Evolutionary conservation across 331 rosid species (phyloP).

Genomic region (Acacia concinna): DNA sequence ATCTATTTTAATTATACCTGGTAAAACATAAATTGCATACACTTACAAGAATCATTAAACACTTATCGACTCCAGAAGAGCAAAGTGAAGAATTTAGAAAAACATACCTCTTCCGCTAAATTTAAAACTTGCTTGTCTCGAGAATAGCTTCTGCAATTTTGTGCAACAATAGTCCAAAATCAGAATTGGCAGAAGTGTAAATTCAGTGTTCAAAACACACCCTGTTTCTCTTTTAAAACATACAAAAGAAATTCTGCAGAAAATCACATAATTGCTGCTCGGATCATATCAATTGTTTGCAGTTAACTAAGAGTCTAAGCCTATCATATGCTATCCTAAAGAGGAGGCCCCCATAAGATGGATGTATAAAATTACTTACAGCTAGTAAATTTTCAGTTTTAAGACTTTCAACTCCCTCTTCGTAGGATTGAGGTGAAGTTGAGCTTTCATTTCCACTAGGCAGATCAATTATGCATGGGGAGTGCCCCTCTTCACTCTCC

Average conservation of each 20-base stretch:
- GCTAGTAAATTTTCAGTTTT: constrained; percentile 55
- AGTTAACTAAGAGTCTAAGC: constrained; percentile 1
- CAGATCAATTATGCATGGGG: constrained; percentile 66
- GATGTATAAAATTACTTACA: constrained; percentile 55
- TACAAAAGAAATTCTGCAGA: background rate
- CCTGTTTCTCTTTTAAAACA: background rate
- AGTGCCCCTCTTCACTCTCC: constrained; percentile 46
- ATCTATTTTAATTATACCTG: background rate
- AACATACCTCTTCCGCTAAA: constrained; percentile 51
- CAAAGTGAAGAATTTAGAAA: background rate
- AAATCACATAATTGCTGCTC: background rate
- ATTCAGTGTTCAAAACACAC: background rate
- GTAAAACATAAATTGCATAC: constrained; percentile 13
- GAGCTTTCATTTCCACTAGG: constrained; percentile 57
- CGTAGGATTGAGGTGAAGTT: constrained; percentile 51
- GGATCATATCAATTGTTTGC: background rate
- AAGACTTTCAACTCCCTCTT: constrained; percentile 57
- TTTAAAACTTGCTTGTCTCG: constrained; percentile 71
- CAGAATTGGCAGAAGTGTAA: constrained; percentile 15
- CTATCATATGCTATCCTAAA: constrained; percentile 10
- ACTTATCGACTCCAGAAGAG: constrained; percentile 21
- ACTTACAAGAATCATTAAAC: constrained; percentile 13
- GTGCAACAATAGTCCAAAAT: constrained; percentile 29
- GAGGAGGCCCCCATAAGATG: constrained; percentile 10
- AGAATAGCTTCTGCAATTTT: constrained; percentile 64